These are phyloP conservation scores for Pseudogymnoascus destructans DNA, from an alignment of 2,329 filamentous ascomycete species.

Conservation along the genomic window DNA sequence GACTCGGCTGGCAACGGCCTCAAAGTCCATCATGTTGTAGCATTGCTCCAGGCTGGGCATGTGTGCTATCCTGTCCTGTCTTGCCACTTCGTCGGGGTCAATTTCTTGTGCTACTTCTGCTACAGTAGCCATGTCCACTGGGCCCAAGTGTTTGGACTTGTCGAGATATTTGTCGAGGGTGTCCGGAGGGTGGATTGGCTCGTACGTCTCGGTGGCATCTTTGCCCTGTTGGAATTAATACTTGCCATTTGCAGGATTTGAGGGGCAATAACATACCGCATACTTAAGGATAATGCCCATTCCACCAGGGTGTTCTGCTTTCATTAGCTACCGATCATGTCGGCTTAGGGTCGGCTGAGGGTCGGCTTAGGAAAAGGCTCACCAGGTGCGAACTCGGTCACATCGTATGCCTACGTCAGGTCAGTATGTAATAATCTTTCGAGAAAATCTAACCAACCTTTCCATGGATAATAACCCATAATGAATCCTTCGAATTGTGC, in stretches of 20 bases:
- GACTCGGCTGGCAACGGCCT: conserved; percentile 73
- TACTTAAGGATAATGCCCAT: conserved; percentile 94
- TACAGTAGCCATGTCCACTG: conserved; percentile 77
- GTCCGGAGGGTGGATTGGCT: conserved; percentile 81
- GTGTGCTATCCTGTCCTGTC: conserved; percentile 57
- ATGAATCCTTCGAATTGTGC: conserved; percentile 72
- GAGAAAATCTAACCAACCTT: conserved; percentile 15
- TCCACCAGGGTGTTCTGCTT: conserved; percentile 70
- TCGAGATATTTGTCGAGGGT: conserved; percentile 78
- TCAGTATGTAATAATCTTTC: conserved; percentile 15
- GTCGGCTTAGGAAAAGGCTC: conserved; percentile 18
- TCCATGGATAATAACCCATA: conserved; percentile 83
- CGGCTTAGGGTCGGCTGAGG: no score
- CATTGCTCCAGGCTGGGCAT: conserved; percentile 79
- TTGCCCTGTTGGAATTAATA: conserved; percentile 42
- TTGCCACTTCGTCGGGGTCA: conserved; percentile 58
- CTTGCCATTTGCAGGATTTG: neutral
- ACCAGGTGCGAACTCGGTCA: conserved; percentile 77
- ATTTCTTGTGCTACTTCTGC: conserved; percentile 50
- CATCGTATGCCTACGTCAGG: conserved; percentile 71
- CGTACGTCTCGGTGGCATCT: conserved; percentile 85
- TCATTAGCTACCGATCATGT: conserved; percentile 11
- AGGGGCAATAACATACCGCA: conserved; percentile 38
- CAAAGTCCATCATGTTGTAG: conserved; percentile 92
- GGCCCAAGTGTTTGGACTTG: conserved; percentile 73